Conservation (phyloP, 768 basidiomycete species). For the Dictyophora rubrovolvata region DNA sequence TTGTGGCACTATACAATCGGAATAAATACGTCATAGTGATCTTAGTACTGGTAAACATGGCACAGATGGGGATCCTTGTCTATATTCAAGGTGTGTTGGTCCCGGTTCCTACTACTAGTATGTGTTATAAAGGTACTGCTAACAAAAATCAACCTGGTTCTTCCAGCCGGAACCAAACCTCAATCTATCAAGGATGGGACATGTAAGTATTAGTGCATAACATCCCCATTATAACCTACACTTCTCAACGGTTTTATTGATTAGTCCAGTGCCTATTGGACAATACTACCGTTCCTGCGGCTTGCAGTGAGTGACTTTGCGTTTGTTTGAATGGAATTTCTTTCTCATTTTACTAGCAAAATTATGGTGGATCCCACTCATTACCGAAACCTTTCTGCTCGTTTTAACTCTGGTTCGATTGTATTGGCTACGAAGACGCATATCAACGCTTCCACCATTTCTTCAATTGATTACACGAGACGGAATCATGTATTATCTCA, state of each 20-base stretch:
- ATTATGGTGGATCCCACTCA: not conserved
- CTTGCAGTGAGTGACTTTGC: not conserved
- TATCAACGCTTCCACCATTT: not conserved
- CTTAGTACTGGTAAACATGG: not conserved
- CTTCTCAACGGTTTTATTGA: too few relatives aligned
- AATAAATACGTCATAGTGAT: not conserved
- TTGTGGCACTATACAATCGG: not conserved
- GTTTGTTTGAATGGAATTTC: not conserved
- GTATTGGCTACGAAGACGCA: not conserved
- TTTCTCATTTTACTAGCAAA: not conserved
- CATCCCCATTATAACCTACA: too few relatives aligned
- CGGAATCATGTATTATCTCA: not conserved
- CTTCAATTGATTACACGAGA: not conserved
- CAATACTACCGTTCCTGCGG: not conserved
- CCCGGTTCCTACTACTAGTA: too few relatives aligned
- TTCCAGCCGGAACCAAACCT: too few relatives aligned
- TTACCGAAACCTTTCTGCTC: not conserved
- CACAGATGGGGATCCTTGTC: not conserved
- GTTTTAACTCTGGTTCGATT: not conserved
- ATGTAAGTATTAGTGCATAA: too few relatives aligned
- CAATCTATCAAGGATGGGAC: too few relatives aligned
- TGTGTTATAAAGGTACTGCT: not conserved
- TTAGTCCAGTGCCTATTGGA: too few relatives aligned
- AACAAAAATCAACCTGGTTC: too few relatives aligned
- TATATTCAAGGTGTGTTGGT: not conserved